Evolutionary conservation across 169 alveolate species (phyloP).

Genomic region (Eimeria falciformis): DNA sequence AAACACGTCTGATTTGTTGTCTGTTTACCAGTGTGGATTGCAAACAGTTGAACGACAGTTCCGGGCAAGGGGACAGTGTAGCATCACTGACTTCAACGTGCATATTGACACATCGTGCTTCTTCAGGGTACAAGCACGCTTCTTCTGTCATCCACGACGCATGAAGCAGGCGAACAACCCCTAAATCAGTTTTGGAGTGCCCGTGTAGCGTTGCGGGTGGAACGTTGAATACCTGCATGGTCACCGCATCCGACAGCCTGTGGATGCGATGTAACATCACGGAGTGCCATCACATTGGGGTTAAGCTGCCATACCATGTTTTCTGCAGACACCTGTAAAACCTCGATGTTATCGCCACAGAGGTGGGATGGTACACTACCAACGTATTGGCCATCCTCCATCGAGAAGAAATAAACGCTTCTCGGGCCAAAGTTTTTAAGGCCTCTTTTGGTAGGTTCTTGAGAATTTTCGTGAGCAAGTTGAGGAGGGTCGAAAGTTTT

Average conservation of each 20-base stretch:
- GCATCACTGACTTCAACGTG: slow-evolving; percentile 2
- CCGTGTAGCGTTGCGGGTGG: not conserved
- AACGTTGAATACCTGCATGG: slow-evolving; percentile 40
- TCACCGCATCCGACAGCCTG: slow-evolving; percentile 71
- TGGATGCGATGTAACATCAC: not conserved
- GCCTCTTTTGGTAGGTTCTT: slow-evolving; percentile 62
- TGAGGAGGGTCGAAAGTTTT: slow-evolving; percentile 16
- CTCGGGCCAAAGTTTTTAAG: slow-evolving; percentile 21
- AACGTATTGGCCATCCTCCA: slow-evolving; percentile 69
- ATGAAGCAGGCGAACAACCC: slow-evolving; percentile 64
- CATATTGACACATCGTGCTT: not conserved
- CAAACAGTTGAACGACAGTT: not conserved
- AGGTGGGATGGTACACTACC: slow-evolving; percentile 74
- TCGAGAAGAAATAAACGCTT: slow-evolving; percentile 59
- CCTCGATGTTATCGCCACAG: slow-evolving; percentile 74
- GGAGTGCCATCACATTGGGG: not conserved
- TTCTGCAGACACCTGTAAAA: slow-evolving; percentile 71
- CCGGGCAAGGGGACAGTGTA: slow-evolving; percentile 33
- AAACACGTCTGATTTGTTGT: not conserved
- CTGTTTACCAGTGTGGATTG: slow-evolving; percentile 23
- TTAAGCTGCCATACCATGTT: slow-evolving; percentile 55
- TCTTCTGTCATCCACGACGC: slow-evolving; percentile 54
- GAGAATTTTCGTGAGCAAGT: slow-evolving; percentile 28
- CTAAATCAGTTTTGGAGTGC: slow-evolving; percentile 7
- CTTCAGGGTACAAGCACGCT: not conserved